Base-by-base conservation (phyloP, 345 rosid genomes). In the Heritiera fomes region DNA sequence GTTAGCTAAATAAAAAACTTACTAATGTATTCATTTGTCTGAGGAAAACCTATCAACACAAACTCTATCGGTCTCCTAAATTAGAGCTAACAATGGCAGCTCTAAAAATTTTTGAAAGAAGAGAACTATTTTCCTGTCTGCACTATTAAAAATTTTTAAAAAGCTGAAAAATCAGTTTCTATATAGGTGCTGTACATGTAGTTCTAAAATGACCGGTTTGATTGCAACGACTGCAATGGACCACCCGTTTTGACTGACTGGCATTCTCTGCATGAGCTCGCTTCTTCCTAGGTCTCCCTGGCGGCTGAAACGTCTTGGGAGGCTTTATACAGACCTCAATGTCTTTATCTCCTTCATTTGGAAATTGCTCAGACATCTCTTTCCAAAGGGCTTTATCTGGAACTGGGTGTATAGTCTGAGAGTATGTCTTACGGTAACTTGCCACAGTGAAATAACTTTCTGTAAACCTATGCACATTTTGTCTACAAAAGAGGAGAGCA, bases 171-270 rank as follows among this genome's bases (percentile, higher is more conserved):
- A 28, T 30, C 20, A 47, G 74, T 58, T 59, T 50, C 84, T 88
- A 93, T 75, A 92, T 87, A 65, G 98, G 96, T n/a, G 96, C 89
- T 75, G 90, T 86, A 83, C 98, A 95, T 34, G 99, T 93, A 60
- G 96, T 95, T 85, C 98, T 91, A 85, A 95, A 95, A 87, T 95
- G 98, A n/a, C 98, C 98, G 0, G 89, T 88, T 85, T 93, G 92
- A 77, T 93, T 89, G 88, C 98, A 95, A 38, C 94, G 91, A 80
- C 98, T 88, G 79, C 98, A 95, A 71, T 87, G 97, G 88, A 95
- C 98, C 47, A 82, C 84, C 76, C 98, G 88, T 84, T 92, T 95
- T 59, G 84, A 88, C 28, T 91, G 90, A 1, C 84, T 92, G 28
- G 86, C 83, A 40, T 89, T 97, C 79, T 92, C 96, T 46, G 91